Evolutionary conservation across 495 filamentous ascomycete species (phyloP).

Genomic region (Tuber aestivum): DNA sequence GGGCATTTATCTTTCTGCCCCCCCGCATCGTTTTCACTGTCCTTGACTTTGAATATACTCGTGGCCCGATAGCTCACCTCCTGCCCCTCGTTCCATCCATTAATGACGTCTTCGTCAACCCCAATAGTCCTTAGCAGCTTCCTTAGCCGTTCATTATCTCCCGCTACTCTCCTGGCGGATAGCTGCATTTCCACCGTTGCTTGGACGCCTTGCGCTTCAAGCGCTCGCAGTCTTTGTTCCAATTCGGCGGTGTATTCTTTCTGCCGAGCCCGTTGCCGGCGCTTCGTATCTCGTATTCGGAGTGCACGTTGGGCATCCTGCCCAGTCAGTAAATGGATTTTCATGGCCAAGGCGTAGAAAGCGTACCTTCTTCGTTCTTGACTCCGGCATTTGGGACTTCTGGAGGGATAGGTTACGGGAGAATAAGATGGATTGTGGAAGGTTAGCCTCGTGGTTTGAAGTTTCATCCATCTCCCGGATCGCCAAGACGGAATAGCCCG

Average conservation of each 20-base stretch:
- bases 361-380: not conserved
- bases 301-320: not conserved
- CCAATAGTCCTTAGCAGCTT: slow-evolving; percentile 44
- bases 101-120: slow-evolving; percentile 43
- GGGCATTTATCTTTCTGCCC: not conserved
- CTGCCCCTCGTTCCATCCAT: slow-evolving; percentile 29
- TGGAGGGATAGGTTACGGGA: not conserved
- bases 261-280: slow-evolving; percentile 56
- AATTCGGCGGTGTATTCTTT: slow-evolving; percentile 59
- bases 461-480: not conserved
- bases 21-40: not conserved
- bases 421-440: not conserved
- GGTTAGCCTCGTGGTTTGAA: not conserved
- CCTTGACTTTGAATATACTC: not conserved
- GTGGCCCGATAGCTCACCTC: not conserved
- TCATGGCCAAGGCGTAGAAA: not conserved
- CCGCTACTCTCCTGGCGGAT: slow-evolving; percentile 49
- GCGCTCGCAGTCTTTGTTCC: slow-evolving; percentile 51
- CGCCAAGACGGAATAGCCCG: not conserved
- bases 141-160: slow-evolving; percentile 50
- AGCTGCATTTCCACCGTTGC: slow-evolving; percentile 52
- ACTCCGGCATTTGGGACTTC: not conserved
- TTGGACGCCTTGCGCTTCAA: slow-evolving; percentile 48
- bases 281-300: slow-evolving; percentile 57
- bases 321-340: not conserved